phyloP scores from a whole-genome alignment of 2,329 filamentous ascomycete species.

The Nothophoma quercina region DNA sequence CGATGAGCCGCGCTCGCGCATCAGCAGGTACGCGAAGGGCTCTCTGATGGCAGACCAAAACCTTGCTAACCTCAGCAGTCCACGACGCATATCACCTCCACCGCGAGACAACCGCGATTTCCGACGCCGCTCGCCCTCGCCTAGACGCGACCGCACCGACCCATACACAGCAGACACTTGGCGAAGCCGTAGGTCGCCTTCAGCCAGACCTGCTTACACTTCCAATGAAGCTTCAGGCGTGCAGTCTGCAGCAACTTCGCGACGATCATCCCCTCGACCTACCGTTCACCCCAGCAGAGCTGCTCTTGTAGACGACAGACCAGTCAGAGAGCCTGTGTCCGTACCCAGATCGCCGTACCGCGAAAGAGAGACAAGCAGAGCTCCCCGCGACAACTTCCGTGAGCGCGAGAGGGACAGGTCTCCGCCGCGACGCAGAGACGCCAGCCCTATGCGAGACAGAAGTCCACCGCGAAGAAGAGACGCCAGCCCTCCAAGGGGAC shows the following conservation, averaged over 20 bases:
- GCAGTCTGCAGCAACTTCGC: slow-evolving; percentile 65
- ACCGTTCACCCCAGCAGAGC: slow-evolving; percentile 62
- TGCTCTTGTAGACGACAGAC: slow-evolving; percentile 46
- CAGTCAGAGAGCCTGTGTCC: slow-evolving; percentile 40
- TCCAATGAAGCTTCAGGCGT: slow-evolving; percentile 61
- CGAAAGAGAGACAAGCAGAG: slow-evolving; percentile 40
- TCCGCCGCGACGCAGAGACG: slow-evolving; percentile 49
- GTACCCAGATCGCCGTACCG: slow-evolving; percentile 45
- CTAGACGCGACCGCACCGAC: slow-evolving; percentile 59
- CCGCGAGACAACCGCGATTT: slow-evolving; percentile 55
- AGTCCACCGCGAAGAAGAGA: slow-evolving; percentile 49
- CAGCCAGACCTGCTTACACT: slow-evolving; percentile 47
- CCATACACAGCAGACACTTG: slow-evolving; percentile 58
- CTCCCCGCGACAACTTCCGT: slow-evolving; percentile 30
- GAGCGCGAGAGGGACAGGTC: slow-evolving; percentile 42
- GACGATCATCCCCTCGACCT: slow-evolving; percentile 65
- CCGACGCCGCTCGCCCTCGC: slow-evolving; percentile 63
- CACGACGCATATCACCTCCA: slow-evolving; percentile 53
- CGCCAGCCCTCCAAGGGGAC: slow-evolving; percentile 44
- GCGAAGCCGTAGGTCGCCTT: slow-evolving; percentile 62
- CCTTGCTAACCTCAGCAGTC: slow-evolving; percentile 30
- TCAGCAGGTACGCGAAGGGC: slow-evolving; percentile 38
- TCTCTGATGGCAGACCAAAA: neutral
- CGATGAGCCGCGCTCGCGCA: slow-evolving; percentile 55
- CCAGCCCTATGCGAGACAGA: slow-evolving; percentile 32